Evolutionary conservation across 345 rosid species (phyloP), one percentile per base, ranked within the genome.

Genomic region (Kandelia obovata): DNA sequence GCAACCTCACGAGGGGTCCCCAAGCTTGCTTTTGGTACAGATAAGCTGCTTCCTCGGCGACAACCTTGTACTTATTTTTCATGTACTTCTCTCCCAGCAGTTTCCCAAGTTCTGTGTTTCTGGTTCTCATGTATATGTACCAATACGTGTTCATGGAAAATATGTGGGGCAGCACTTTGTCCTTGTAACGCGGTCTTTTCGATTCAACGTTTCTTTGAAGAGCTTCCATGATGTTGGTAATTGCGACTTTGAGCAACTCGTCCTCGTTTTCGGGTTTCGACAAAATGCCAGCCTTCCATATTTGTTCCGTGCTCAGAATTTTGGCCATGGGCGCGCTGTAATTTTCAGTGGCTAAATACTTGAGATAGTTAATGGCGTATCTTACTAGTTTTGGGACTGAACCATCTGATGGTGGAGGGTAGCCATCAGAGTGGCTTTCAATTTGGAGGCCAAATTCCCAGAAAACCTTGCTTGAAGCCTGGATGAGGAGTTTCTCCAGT

Each of bases 381-480:
- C 92, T 73, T 17, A 88, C 86, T 0, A 86, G 83, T 69, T 88
- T 88, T 9, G 87, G 83, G 47, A 86, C 85, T 15, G 85, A 83
- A 2, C 90, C 84, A 46, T 88, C 87, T 79, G 78, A 75, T 1
- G 83, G 85, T 1, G 90, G 81, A 4, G 87, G 77, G 35, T 73
- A 62, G n/a, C 88, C 83, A 34, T 84, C 92, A 1, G 87, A 81
- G 49, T 80, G 79, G 23, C 87, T 86, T 79, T 88, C 92, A 25
- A 86, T 88, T 74, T 77, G 79, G 51, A 88, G 83, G 1, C 88
- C 92, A n/a, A 86, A 84, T 28, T 84, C 90, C 88, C 87, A 81
- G 49, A 88, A 84, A 2, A 88, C 90, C 75, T 75, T 84, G 73
- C 80, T 83, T 35, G 88, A 80, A 58, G 87, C 80, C 49, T 84